Base-by-base conservation (phyloP, 352 stramenopile species). In the Thalassiosira mediterranea region DNA sequence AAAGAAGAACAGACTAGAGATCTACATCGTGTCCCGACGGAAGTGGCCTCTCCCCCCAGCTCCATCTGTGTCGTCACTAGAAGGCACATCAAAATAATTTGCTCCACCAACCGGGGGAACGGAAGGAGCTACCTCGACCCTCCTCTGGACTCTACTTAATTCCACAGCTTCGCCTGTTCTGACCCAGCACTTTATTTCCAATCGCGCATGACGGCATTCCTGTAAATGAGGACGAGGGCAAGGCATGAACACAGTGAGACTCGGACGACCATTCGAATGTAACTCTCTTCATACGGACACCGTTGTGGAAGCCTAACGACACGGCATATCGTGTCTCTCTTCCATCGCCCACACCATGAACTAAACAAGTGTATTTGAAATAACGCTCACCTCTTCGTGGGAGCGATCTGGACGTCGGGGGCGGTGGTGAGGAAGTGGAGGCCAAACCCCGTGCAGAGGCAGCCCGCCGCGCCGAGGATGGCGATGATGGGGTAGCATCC, bases 361-460 rank as follows among this genome's bases (percentile, higher is more conserved):
- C 19, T 13, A 26, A n/a, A 13, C 28, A 61, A 28, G 25, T 3
- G 23, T 10, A 61, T 5, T 11, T 7, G 13, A 32, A 13, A 56
- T 28, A 61, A 49, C 19, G 31, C 69, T 44, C 56, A 79, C 70
- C 70, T 72, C 54, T 78, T 82, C 19, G 56, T 42, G 32, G 66
- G 66, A 48, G 32, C 70, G 26, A 82, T 78, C 44, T 71, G 73
- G 32, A 82, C 73, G 69, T 82, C 73, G 15, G 60, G 60, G 0
- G 46, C 37, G 8, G 60, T 58, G 11, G 31, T 15, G 31, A 75
- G 46, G 32, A 64, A 78, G 29, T 74, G 65, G 21, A 47, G n/a
- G 11, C 15, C 46, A 42, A 82, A 72, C 49, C 73, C 73, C 54
- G 59, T 23, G 42, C 29, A 53, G 29, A 82, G 61, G n/a, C 23